Base-by-base conservation (phyloP, 371 early-diverging fungal genomes). In the Mucor indicus region DNA sequence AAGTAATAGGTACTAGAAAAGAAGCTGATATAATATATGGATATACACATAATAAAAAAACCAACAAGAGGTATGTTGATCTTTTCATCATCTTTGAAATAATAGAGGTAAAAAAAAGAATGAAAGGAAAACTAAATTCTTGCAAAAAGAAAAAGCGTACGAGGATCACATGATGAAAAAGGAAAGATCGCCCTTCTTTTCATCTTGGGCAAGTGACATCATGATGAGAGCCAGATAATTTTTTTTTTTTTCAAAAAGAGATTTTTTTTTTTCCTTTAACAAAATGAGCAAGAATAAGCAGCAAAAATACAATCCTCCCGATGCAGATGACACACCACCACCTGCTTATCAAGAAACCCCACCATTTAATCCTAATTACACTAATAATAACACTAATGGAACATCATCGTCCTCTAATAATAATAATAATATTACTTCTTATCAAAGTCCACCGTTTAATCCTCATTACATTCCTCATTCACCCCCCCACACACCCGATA, bases 21-120 rank as follows among this genome's bases (percentile, higher is more conserved):
- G 52, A 55, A 11, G 48, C 50, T 5, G 55, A 55, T 27, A 44
- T 40, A 15, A 55, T 43, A 10, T 38, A 20, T 19, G 61, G 55
- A 11, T 32, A 50, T 48, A 60, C 2, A 3, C 50, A 19, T 11
- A 60, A 15, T 4, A 50, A n/a, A n/a, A n/a, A n/a, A n/a, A 13
- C 12, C 11, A 47, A 16, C 3, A 44, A 12, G 7, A 12, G 45
- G 36, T 19, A 24, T 21, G 30, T 22, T 35, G 25, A n/a, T n/a
- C n/a, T n/a, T n/a, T n/a, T n/a, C n/a, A n/a, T n/a, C n/a, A n/a
- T n/a, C n/a, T n/a, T n/a, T 23, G 17, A 30, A 39, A 41, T 54
- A n/a, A 29, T 35, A 40, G 45, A 20, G 30, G 11, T 8, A 47
- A 36, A 42, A 32, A 32, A 44, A 25, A 23, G 13, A 21, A 36